Evolutionary conservation across 2,329 filamentous ascomycete species (phyloP).

Genomic region (Alternaria sp.): DNA sequence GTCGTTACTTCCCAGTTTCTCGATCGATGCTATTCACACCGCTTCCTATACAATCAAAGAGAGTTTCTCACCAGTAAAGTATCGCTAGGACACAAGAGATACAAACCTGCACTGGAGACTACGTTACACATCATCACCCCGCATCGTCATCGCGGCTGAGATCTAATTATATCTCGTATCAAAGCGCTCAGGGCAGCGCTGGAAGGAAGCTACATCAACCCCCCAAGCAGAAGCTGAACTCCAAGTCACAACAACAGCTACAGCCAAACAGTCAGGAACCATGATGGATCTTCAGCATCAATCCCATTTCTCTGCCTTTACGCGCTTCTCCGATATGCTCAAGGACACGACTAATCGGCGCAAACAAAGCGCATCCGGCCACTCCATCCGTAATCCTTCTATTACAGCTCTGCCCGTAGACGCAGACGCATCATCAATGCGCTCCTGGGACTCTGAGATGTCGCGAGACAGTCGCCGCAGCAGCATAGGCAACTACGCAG

Average conservation of each 20-base stretch:
- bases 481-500: conserved; percentile 27
- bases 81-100: background rate
- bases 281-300: conserved; percentile 21
- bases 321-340: conserved; percentile 24
- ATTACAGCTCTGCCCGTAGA: conserved; percentile 8
- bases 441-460: conserved; percentile 5
- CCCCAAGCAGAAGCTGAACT: background rate
- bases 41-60: conserved; percentile 1
- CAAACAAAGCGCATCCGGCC: conserved; percentile 7
- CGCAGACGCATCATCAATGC: background rate
- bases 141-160: conserved; percentile 7
- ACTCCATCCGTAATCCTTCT: conserved; percentile 9
- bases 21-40: conserved; percentile 3
- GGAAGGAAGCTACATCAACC: background rate
- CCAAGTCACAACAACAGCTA: background rate
- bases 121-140: conserved; percentile 11
- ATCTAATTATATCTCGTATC: conserved; percentile 7
- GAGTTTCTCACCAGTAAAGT: background rate
- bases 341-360: conserved; percentile 26
- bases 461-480: conserved; percentile 16
- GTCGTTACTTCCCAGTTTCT: conserved; percentile 3
- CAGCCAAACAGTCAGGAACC: background rate
- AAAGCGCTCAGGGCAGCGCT: background rate
- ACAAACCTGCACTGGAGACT: background rate
- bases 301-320: conserved; percentile 22